These are phyloP conservation scores for Fagopyrum tataricum DNA, from an alignment of 148 eudicot species.

Conservation along the genomic window DNA sequence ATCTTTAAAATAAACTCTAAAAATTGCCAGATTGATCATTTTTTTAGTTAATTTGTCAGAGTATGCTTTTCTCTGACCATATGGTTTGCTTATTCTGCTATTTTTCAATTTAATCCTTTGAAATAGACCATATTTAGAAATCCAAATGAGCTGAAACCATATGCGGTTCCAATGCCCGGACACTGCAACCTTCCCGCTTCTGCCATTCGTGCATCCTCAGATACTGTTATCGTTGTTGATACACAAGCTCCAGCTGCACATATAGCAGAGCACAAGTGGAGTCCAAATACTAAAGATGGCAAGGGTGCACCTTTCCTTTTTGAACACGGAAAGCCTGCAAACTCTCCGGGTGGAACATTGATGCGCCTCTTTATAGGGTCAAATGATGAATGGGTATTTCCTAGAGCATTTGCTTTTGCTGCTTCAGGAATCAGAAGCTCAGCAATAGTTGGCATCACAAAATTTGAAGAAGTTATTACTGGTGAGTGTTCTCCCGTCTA, in stretches of 20 bases:
- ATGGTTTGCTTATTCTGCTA: too few relatives aligned
- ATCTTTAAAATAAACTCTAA: too few relatives aligned
- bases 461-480: conserved; percentile 77
- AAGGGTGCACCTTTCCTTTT: conserved; percentile 89
- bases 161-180: conserved; percentile 63
- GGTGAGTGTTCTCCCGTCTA: conserved; percentile 28
- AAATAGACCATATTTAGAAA: conserved; percentile 84
- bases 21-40: neutral
- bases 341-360: conserved; percentile 65
- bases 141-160: conserved; percentile 74
- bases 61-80: conserved; percentile 12
- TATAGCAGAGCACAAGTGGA: conserved; percentile 96
- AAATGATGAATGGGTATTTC: conserved; percentile 69
- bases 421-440: conserved; percentile 80
- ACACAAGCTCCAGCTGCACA: conserved; percentile 85
- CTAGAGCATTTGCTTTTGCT: conserved; percentile 87
- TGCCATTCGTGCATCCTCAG: conserved; percentile 76
- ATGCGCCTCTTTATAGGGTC: conserved; percentile 90
- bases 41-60: neutral
- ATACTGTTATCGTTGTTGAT: conserved; percentile 77
- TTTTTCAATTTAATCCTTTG: too few relatives aligned
- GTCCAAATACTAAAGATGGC: conserved; percentile 96
- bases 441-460: conserved; percentile 65
- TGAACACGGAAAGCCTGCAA: conserved; percentile 70
- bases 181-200: conserved; percentile 98